A percentile compares a stretch with the other conserved stretches of the same genome.
Evolutionary conservation across 106 monocot genomes (phyloP).

Genomic region (Hemerocallis citrina): DNA sequence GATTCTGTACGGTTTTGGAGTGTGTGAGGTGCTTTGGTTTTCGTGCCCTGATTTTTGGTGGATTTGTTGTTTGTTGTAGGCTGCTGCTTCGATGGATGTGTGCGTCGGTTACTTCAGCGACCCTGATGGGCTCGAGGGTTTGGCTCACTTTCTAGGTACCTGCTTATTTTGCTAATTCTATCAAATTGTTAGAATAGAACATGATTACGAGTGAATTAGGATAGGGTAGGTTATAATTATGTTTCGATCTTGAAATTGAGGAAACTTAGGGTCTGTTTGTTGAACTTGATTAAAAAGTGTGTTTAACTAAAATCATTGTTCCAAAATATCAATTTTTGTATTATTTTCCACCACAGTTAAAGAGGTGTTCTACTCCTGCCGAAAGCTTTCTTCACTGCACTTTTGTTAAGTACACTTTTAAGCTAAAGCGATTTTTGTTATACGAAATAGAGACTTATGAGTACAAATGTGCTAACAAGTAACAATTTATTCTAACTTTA

Average conservation of each 20-base stretch:
- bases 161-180: background rate
- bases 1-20: background rate
- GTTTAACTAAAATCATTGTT: background rate
- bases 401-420: too few relatives aligned
- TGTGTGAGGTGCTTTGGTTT: background rate
- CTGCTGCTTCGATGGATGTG: constrained; percentile 82
- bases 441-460: too few relatives aligned
- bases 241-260: background rate
- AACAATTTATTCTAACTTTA: too few relatives aligned
- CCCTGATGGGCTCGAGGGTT: constrained; percentile 73
- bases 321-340: too few relatives aligned
- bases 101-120: constrained; percentile 64
- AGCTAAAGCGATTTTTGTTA: too few relatives aligned
- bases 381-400: too few relatives aligned
- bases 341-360: too few relatives aligned
- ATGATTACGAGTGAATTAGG: background rate
- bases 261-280: background rate
- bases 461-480: too few relatives aligned
- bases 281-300: background rate
- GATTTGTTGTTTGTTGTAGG: constrained; percentile 19
- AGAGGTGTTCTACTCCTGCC: too few relatives aligned
- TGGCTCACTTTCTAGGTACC: constrained; percentile 81
- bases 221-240: background rate
- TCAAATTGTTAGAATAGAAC: background rate
- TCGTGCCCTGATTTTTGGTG: background rate